Evolutionary conservation across 345 rosid species (phyloP).

Genomic region (Conringia planisiliqua): DNA sequence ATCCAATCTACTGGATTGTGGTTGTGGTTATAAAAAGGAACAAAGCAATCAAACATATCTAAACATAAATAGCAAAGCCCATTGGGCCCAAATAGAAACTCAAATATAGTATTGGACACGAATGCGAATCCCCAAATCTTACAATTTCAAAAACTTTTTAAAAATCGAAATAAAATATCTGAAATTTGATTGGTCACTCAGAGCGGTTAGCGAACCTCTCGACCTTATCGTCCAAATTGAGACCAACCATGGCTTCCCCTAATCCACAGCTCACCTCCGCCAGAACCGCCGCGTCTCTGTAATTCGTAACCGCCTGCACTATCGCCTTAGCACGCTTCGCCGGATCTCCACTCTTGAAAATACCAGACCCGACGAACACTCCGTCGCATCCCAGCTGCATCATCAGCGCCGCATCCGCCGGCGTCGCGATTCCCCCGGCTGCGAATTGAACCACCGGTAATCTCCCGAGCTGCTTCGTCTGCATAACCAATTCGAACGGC

Average conservation of each 20-base stretch:
- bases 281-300: slow-evolving; percentile 53
- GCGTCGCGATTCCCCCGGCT: slow-evolving; percentile 76
- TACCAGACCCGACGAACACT: slow-evolving; percentile 65
- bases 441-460: slow-evolving; percentile 70
- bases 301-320: slow-evolving; percentile 65
- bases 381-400: slow-evolving; percentile 78
- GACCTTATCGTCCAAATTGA: slow-evolving; percentile 52
- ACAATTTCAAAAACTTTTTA: not conserved
- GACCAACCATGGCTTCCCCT: slow-evolving; percentile 73
- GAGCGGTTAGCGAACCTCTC: slow-evolving; percentile 68
- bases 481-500: slow-evolving; percentile 63
- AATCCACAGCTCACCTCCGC: slow-evolving; percentile 69
- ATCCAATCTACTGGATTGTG: too few species aligned
- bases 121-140: not conserved
- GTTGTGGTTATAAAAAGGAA: too few species aligned
- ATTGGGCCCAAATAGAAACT: not conserved
- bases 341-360: slow-evolving; percentile 72
- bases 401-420: slow-evolving; percentile 74
- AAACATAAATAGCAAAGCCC: not conserved
- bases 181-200: slow-evolving; percentile 31
- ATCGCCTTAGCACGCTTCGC: slow-evolving; percentile 62
- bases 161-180: not conserved
- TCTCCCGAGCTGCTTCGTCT: slow-evolving; percentile 71
- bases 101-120: not conserved
- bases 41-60: not conserved